Evolutionary conservation across 345 rosid genomes (phyloP).

Genomic region (Sonneratia caseolaris): DNA sequence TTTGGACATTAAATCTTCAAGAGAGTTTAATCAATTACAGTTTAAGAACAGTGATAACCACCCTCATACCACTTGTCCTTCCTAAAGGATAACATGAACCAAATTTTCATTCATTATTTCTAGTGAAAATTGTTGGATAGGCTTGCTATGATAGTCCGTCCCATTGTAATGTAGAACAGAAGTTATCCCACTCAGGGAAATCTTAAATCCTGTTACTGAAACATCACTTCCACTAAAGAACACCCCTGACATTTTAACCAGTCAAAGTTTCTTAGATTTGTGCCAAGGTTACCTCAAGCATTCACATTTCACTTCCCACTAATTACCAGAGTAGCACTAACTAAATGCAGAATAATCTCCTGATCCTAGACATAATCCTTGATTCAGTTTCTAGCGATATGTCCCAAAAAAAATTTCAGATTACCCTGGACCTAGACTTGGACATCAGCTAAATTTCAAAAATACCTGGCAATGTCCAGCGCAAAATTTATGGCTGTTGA

Average conservation of each 20-base stretch:
- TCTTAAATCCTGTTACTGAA: neutral
- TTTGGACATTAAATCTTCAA: neutral
- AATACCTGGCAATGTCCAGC: constrained; percentile 84
- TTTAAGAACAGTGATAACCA: neutral
- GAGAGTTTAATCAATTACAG: neutral
- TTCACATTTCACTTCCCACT: neutral
- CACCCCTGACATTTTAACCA: neutral
- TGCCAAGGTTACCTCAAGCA: neutral
- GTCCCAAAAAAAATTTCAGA: neutral
- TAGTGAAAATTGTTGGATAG: neutral
- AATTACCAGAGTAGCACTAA: no score
- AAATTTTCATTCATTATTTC: neutral
- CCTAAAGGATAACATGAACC: neutral
- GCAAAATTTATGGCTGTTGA: constrained; percentile 85
- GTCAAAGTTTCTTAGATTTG: neutral
- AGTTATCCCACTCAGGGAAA: neutral
- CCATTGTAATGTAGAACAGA: neutral
- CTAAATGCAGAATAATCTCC: no score
- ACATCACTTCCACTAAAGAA: neutral
- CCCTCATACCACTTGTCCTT: neutral
- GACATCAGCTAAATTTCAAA: neutral
- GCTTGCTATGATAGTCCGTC: neutral
- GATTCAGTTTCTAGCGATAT: neutral
- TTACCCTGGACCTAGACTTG: neutral
- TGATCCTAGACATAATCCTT: neutral